These are phyloP conservation scores for Rhododendron ovatum DNA, from an alignment of 148 eudicot species.

Conservation along the genomic window DNA sequence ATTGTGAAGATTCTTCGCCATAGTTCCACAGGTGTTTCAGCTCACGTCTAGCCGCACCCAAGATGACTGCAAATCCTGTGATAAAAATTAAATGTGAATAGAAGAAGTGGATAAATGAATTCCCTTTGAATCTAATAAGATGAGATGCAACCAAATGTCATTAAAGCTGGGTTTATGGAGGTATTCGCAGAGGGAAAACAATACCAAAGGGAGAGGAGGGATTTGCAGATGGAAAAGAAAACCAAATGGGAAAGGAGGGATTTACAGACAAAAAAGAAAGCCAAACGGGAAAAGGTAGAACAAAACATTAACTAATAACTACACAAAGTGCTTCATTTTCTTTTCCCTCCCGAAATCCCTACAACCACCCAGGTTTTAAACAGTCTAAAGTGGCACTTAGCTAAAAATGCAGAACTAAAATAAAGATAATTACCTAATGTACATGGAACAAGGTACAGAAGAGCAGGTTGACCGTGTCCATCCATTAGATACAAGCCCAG, in stretches of 20 bases:
- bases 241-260: neutral
- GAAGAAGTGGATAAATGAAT: neutral
- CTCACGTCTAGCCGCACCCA: slow-evolving; percentile 69
- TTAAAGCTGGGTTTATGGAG: neutral
- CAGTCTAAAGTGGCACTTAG: neutral
- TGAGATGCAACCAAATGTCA: neutral
- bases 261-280: neutral
- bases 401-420: neutral
- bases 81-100: neutral
- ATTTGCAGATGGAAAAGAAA: neutral
- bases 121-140: neutral
- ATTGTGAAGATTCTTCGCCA: slow-evolving; percentile 24
- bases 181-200: neutral
- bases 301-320: neutral
- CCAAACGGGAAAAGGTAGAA: neutral
- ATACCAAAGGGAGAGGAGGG: neutral
- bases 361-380: neutral
- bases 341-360: neutral
- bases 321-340: neutral
- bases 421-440: slow-evolving; percentile 60
- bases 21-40: slow-evolving; percentile 67
- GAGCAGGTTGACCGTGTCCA: slow-evolving; percentile 91
- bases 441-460: slow-evolving; percentile 92
- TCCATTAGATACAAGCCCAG: slow-evolving; percentile 71
- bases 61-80: slow-evolving; percentile 48